Evolutionary conservation across 768 basidiomycete genomes (phyloP).

Genomic region (Kwoniella shandongensis): DNA sequence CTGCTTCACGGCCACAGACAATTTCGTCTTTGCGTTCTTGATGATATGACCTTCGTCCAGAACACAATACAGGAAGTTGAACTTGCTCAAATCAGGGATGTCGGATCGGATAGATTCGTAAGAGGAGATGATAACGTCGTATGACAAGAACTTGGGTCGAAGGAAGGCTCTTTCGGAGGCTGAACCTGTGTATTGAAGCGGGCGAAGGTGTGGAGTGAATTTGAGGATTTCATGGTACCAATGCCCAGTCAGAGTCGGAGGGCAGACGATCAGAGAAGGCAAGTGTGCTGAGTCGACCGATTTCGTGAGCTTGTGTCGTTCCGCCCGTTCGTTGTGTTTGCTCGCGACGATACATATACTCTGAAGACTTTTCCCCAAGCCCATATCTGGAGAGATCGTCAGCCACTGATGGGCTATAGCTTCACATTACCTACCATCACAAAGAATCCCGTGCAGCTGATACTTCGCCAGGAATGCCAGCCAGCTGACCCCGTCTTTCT

Average conservation of each 20-base stretch:
- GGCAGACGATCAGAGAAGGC: constrained; percentile 92
- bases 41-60: constrained; percentile 98
- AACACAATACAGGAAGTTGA: constrained; percentile 92
- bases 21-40: constrained; percentile 97
- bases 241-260: constrained; percentile 95
- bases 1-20: constrained; percentile 91
- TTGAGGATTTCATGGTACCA: constrained; percentile 98
- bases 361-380: constrained; percentile 94
- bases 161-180: constrained; percentile 74
- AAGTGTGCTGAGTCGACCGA: constrained; percentile 78
- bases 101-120: constrained; percentile 98
- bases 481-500: constrained; percentile 98
- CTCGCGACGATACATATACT: constrained; percentile 95
- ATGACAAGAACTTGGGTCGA: constrained; percentile 64
- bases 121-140: constrained; percentile 93
- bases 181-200: constrained; percentile 85
- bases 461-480: constrained; percentile 96
- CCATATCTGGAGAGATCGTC: constrained; percentile 76
- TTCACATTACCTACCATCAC: constrained; percentile 69
- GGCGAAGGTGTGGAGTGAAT: constrained; percentile 78
- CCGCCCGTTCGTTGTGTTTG: constrained; percentile 83
- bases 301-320: constrained; percentile 65
- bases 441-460: constrained; percentile 94
- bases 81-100: constrained; percentile 67
- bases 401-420: constrained; percentile 12